phyloP scores from a whole-genome alignment of 106 monocot genomes.

The Phalaenopsis aphrodite region DNA sequence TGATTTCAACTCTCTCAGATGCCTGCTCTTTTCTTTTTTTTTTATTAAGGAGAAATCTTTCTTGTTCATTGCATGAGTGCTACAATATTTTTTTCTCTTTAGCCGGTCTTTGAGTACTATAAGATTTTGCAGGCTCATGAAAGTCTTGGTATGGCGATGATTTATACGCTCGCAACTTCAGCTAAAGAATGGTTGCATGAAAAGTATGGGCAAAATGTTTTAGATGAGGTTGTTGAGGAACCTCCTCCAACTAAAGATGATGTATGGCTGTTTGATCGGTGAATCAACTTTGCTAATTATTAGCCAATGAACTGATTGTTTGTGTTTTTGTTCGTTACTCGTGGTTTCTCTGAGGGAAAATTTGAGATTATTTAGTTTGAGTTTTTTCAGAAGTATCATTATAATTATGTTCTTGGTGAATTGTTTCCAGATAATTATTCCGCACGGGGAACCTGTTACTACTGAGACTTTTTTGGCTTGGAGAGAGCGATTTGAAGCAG shows the following conservation, averaged over 20 bases:
- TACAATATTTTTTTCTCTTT: not conserved
- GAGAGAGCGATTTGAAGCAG: slow-evolving; percentile 97
- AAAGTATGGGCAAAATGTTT: slow-evolving; percentile 50
- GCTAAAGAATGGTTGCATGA: slow-evolving; percentile 91
- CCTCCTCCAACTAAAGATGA: slow-evolving; percentile 65
- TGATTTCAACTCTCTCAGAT: not conserved
- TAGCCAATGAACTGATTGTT: not conserved
- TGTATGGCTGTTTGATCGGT: slow-evolving; percentile 33
- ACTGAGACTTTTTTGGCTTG: slow-evolving; percentile 86
- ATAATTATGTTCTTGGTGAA: not conserved
- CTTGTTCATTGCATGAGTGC: not conserved
- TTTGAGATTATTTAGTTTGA: not conserved
- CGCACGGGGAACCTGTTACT: slow-evolving; percentile 97
- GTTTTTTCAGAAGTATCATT: not conserved
- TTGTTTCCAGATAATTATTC: slow-evolving; percentile 60
- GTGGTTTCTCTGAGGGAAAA: not conserved
- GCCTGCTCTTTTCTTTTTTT: not conserved
- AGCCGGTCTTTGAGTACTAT: not conserved
- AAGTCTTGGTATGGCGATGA: slow-evolving; percentile 99
- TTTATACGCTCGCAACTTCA: slow-evolving; percentile 90
- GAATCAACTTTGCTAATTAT: slow-evolving; percentile 1
- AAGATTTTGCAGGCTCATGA: slow-evolving; percentile 58
- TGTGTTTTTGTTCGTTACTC: not conserved
- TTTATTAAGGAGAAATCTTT: not conserved
- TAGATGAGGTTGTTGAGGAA: slow-evolving; percentile 42